phyloP scores from a whole-genome alignment of 805 yeast genomes.

The Starmerella apicola region DNA sequence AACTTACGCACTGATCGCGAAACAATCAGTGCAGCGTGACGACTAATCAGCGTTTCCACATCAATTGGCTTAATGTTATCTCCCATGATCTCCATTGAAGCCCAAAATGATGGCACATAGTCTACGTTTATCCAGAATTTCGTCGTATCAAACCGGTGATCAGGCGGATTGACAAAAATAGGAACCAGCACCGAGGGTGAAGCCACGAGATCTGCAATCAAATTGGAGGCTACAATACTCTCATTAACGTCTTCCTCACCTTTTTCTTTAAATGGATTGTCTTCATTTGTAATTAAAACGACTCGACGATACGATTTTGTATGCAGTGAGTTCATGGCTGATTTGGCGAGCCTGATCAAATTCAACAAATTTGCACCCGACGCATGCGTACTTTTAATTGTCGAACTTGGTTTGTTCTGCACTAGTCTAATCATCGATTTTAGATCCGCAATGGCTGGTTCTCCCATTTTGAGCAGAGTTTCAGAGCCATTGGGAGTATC shows the following conservation, averaged over 20 bases:
- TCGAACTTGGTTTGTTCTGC: neutral
- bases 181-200: constrained; percentile 17
- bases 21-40: constrained; percentile 4
- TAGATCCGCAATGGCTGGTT: constrained; percentile 15
- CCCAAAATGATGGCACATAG: constrained; percentile 4
- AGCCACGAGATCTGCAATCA: constrained; percentile 17
- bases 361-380: constrained; percentile 3
- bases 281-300: constrained; percentile 17
- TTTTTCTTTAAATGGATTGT: constrained; percentile 14
- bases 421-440: constrained; percentile 16
- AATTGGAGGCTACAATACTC: constrained; percentile 23
- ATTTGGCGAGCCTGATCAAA: constrained; percentile 9
- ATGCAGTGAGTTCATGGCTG: constrained; percentile 13
- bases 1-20: constrained; percentile 10
- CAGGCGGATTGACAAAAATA: constrained; percentile 10
- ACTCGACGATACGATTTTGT: constrained; percentile 12
- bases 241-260: constrained; percentile 17
- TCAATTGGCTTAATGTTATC: constrained; percentile 7
- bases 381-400: constrained; percentile 5
- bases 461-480: constrained; percentile 9
- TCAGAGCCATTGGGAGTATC: constrained; percentile 24
- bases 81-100: neutral
- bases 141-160: constrained; percentile 8
- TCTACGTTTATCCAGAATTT: constrained; percentile 17
- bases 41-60: constrained; percentile 1